These are phyloP conservation scores for Fraxinus ornus DNA, from an alignment of 305 asterid genomes.

Conservation along the genomic window DNA sequence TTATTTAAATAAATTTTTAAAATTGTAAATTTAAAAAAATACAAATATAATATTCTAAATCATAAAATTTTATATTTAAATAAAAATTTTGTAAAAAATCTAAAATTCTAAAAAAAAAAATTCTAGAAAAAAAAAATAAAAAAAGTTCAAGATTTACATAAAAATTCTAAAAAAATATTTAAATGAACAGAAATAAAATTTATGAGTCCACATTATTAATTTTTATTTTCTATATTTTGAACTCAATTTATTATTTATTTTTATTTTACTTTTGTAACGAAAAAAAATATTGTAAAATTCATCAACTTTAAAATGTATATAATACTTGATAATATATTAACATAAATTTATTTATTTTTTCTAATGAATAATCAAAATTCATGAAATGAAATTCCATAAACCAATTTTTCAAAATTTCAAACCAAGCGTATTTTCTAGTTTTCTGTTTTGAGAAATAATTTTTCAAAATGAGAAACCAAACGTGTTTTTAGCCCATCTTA, in stretches of 20 bases:
- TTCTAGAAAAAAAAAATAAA: background rate
- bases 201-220: background rate
- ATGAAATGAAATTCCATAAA: background rate
- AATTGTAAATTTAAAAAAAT: too few species aligned
- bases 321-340: background rate
- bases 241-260: background rate
- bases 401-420: background rate
- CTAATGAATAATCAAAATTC: background rate
- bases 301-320: background rate
- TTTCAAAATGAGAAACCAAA: background rate
- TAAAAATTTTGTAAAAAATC: too few species aligned
- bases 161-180: too few species aligned
- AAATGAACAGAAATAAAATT: background rate
- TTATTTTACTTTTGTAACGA: background rate
- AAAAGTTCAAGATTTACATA: background rate
- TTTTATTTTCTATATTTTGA: background rate
- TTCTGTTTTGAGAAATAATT: background rate
- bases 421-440: background rate
- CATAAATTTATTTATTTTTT: background rate
- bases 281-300: background rate
- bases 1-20: too few species aligned
- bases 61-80: background rate
- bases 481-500: background rate
- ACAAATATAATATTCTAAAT: background rate
- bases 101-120: background rate